These are phyloP conservation scores for Boletus smithii DNA, from an alignment of 1,284 basidiomycete species.

Conservation along the genomic window DNA sequence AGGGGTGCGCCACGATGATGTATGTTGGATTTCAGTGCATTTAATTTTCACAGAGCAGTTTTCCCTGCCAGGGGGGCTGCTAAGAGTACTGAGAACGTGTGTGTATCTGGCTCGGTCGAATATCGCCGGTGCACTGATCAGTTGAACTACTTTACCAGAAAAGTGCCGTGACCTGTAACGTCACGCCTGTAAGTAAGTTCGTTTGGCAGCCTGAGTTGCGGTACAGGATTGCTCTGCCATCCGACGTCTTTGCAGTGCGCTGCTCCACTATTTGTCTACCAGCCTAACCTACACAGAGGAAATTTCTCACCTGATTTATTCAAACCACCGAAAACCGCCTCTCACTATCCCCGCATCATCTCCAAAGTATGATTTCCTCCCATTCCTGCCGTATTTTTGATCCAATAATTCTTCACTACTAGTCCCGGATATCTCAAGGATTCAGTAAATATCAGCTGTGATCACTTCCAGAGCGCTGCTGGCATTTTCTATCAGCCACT, in stretches of 20 bases:
- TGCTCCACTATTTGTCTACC: constrained; percentile 10
- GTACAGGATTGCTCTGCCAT: constrained; percentile 32
- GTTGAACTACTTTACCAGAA: constrained; percentile 36
- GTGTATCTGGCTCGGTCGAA: constrained; percentile 13
- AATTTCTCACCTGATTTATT: constrained; percentile 13
- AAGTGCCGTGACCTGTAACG: constrained; percentile 34
- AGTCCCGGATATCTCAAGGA: too few species aligned
- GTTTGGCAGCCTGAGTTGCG: constrained; percentile 20
- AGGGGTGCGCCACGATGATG: neutral
- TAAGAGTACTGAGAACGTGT: neutral
- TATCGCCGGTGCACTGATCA: constrained; percentile 30
- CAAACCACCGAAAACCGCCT: constrained; percentile 11
- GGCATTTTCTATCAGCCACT: constrained; percentile 24
- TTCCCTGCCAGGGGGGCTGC: too few species aligned
- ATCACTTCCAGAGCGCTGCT: constrained; percentile 5
- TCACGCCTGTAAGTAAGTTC: constrained; percentile 38
- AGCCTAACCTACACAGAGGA: constrained; percentile 6
- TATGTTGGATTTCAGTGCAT: too few species aligned
- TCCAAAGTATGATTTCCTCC: constrained; percentile 13
- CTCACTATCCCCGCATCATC: constrained; percentile 8
- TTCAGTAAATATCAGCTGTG: constrained; percentile 11
- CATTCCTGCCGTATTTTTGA: constrained; percentile 7
- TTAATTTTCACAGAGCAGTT: neutral
- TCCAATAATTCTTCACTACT: constrained; percentile 11
- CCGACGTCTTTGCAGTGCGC: constrained; percentile 21